phyloP scores from a whole-genome alignment of 108 stramenopile genomes.

The Parietichytrium sp. region DNA sequence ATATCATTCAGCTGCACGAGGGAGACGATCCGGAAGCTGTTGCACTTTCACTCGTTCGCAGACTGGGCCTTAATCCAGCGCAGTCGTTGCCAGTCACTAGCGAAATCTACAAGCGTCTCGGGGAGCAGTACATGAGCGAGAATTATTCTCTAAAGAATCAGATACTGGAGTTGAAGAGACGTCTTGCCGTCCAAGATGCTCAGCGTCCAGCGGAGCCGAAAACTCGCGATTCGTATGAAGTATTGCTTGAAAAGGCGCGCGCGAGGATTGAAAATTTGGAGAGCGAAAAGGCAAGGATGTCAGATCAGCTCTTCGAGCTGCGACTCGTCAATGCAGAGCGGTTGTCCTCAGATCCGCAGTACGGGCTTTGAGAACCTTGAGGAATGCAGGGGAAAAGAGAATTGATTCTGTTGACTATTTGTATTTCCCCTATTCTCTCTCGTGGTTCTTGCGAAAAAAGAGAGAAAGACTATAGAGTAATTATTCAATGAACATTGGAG shows the following conservation, averaged over 20 bases:
- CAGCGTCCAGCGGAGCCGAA: background rate
- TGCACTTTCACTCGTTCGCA: background rate
- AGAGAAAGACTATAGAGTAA: too few species aligned
- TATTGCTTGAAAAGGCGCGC: background rate
- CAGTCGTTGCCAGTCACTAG: background rate
- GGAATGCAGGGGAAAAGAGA: background rate
- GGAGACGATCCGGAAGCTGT: background rate
- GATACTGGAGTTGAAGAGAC: background rate
- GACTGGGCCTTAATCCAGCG: background rate
- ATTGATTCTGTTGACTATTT: background rate
- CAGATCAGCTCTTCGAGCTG: conserved; percentile 1
- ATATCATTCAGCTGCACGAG: background rate
- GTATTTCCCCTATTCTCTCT: background rate
- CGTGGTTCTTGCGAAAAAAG: background rate
- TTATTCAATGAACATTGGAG: background rate
- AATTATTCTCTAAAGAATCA: background rate
- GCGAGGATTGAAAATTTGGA: background rate
- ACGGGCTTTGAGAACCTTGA: background rate
- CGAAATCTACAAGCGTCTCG: background rate
- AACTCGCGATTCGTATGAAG: conserved; percentile 8
- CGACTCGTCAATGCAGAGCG: background rate
- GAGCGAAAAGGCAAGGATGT: background rate
- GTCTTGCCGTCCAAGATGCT: background rate
- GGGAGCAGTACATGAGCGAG: background rate
- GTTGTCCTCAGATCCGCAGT: background rate